A percentile compares a stretch with the other conserved stretches of the same genome.
Conservation (phyloP, 352 stramenopile genomes). For the Pythium brachiatum region DNA sequence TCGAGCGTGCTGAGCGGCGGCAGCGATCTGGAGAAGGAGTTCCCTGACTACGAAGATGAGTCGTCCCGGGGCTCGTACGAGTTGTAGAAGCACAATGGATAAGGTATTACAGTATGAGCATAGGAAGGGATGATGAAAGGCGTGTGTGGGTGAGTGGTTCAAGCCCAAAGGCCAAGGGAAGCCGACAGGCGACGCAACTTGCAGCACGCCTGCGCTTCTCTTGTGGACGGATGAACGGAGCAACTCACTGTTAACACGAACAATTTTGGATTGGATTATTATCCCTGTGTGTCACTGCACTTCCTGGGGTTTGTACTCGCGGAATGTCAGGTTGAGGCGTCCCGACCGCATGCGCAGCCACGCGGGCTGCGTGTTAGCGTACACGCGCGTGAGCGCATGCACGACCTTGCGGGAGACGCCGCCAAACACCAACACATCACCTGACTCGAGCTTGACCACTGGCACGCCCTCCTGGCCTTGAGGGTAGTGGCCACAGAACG, state of each 20-base stretch:
- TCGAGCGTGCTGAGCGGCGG: constrained; percentile 66
- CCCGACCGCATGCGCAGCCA: constrained; percentile 61
- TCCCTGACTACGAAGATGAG: constrained; percentile 69
- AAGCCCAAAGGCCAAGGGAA: not conserved
- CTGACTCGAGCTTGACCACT: constrained; percentile 59
- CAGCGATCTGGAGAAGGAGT: constrained; percentile 73
- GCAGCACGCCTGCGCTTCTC: not conserved
- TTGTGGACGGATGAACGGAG: not conserved
- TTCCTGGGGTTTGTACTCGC: constrained; percentile 48
- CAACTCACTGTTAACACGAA: not conserved
- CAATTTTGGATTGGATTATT: constrained; percentile 17
- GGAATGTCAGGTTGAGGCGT: constrained; percentile 72
- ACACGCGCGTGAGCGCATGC: constrained; percentile 64
- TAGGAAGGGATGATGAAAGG: not conserved
- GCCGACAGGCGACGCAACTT: not conserved
- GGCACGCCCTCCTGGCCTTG: constrained; percentile 40
- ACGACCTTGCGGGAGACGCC: constrained; percentile 55
- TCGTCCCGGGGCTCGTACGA: constrained; percentile 78
- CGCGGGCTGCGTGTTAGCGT: constrained; percentile 43
- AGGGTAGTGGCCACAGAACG: constrained; percentile 67
- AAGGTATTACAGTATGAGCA: constrained; percentile 8
- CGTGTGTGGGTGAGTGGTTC: not conserved
- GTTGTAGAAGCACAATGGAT: constrained; percentile 35
- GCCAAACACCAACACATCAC: constrained; percentile 73
- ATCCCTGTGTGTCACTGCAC: not conserved